These are phyloP conservation scores for Ensete ventricosum DNA, from an alignment of 176 grass and related monocot species.

Conservation along the genomic window DNA sequence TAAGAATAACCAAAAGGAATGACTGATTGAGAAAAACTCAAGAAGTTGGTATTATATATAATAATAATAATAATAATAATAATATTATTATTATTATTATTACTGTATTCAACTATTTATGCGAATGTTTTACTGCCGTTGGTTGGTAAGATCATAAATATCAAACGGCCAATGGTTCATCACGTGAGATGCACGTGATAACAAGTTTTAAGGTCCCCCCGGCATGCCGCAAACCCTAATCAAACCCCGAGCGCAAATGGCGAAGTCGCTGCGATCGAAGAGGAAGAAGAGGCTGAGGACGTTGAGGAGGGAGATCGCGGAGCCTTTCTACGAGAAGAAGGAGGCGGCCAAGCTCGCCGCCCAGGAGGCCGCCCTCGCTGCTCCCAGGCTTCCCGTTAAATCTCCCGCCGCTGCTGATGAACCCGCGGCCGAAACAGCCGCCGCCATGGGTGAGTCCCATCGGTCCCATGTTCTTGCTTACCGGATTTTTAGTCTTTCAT, in stretches of 20 bases:
- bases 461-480: not conserved
- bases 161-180: no score
- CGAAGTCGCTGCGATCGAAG: constrained; percentile 88
- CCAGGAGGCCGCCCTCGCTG: constrained; percentile 68
- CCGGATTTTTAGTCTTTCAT: no score
- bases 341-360: constrained; percentile 67
- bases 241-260: constrained; percentile 28
- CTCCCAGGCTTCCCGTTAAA: constrained; percentile 51
- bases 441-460: constrained; percentile 33
- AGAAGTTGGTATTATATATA: no score
- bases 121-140: no score
- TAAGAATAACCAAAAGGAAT: no score
- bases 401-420: constrained; percentile 21
- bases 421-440: constrained; percentile 2
- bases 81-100: no score
- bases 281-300: constrained; percentile 79
- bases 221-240: not conserved
- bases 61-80: no score
- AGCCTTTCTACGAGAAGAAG: constrained; percentile 97
- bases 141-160: no score
- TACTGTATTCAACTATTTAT: no score
- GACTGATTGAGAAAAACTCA: no score
- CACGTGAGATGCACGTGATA: no score
- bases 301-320: constrained; percentile 59
- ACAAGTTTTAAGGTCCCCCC: no score